Evolutionary conservation across 257 asterid species (phyloP).

Genomic region (Petrea volubilis): DNA sequence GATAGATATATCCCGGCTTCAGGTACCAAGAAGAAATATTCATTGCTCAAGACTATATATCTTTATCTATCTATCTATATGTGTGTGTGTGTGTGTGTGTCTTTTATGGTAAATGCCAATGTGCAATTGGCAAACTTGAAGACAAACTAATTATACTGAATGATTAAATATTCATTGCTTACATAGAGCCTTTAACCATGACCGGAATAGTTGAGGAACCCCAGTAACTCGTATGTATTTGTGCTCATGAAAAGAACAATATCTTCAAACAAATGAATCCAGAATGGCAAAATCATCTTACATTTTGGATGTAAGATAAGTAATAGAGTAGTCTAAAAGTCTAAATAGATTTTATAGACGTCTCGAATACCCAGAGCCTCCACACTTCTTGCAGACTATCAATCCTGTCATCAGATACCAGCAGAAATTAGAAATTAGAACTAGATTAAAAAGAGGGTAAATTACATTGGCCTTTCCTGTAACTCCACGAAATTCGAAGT

Average conservation of each 20-base stretch:
- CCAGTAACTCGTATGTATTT: background rate
- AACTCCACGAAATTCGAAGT: too few species aligned
- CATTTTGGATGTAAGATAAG: slow-evolving; percentile 12
- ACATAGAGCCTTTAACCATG: background rate
- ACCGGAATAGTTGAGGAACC: background rate
- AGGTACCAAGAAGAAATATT: too few species aligned
- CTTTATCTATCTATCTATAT: too few species aligned
- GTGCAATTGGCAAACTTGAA: too few species aligned
- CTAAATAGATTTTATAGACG: slow-evolving; percentile 43
- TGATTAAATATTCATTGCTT: too few species aligned
- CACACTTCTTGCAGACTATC: slow-evolving; percentile 90
- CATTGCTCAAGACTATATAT: too few species aligned
- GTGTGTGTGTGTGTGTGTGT: too few species aligned
- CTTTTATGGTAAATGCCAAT: too few species aligned
- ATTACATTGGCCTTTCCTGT: too few species aligned
- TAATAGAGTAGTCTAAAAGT: slow-evolving; percentile 15
- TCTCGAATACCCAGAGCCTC: slow-evolving; percentile 92
- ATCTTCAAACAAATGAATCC: slow-evolving; percentile 28
- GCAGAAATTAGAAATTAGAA: background rate
- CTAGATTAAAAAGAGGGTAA: too few species aligned
- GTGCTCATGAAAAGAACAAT: background rate
- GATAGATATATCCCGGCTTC: too few species aligned
- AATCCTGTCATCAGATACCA: slow-evolving; percentile 48
- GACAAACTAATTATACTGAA: too few species aligned
- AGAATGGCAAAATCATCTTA: slow-evolving; percentile 22